Evolutionary conservation across 2,329 filamentous ascomycete species (phyloP).

Genomic region (Leptographium lundbergii): DNA sequence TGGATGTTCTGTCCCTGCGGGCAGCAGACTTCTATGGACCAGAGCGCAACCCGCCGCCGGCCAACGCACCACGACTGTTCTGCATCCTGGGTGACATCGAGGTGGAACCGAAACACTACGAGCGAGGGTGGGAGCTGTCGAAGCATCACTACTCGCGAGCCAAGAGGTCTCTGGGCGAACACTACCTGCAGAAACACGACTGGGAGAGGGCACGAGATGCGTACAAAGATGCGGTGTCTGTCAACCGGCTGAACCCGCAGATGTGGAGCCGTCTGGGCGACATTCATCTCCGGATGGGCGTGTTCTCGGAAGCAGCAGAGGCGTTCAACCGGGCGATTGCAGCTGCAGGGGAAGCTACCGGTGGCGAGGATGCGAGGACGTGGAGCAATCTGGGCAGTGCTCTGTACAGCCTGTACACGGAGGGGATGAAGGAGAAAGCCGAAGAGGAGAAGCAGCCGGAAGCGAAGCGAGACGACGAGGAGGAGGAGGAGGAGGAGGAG

Average conservation of each 20-base stretch:
- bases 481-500: slow-evolving; percentile 11
- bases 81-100: slow-evolving; percentile 92
- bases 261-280: slow-evolving; percentile 89
- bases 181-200: slow-evolving; percentile 56
- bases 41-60: slow-evolving; percentile 56
- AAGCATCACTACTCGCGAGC: slow-evolving; percentile 71
- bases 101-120: slow-evolving; percentile 59
- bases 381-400: slow-evolving; percentile 93
- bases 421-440: slow-evolving; percentile 23
- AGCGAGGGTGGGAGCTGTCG: slow-evolving; percentile 80
- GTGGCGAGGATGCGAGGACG: slow-evolving; percentile 79
- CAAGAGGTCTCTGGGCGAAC: slow-evolving; percentile 73
- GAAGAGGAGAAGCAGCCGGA: slow-evolving; percentile 8
- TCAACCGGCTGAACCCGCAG: slow-evolving; percentile 69
- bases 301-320: slow-evolving; percentile 68
- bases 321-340: slow-evolving; percentile 76
- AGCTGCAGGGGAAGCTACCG: slow-evolving; percentile 42
- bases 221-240: slow-evolving; percentile 63
- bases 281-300: slow-evolving; percentile 63
- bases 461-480: slow-evolving; percentile 13
- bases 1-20: slow-evolving; percentile 45
- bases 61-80: slow-evolving; percentile 76
- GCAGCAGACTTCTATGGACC: slow-evolving; percentile 44
- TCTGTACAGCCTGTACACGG: slow-evolving; percentile 55
- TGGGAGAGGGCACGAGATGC: slow-evolving; percentile 60